phyloP scores from a whole-genome alignment of 1,139 yeast species.

The Casaregolazyma lundiana region DNA sequence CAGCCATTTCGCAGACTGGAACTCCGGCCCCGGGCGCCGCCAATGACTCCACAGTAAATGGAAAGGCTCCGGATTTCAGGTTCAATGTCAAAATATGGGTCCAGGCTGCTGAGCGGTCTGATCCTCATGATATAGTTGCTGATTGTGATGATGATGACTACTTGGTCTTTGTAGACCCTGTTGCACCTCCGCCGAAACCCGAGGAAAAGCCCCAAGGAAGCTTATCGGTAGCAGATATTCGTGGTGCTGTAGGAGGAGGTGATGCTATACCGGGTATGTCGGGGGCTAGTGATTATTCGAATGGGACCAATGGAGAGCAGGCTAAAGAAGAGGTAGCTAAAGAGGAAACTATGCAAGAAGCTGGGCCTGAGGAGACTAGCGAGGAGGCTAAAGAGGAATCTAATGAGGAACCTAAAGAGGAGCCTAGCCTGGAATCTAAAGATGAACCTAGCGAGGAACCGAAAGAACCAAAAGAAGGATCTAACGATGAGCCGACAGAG shows the following conservation, averaged over 20 bases:
- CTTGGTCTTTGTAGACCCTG: constrained; percentile 31
- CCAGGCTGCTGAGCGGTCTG: constrained; percentile 25
- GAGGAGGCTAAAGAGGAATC: no score
- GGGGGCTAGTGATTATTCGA: constrained; percentile 12
- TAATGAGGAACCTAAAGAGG: no score
- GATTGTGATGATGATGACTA: constrained; percentile 42
- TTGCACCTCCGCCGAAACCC: constrained; percentile 15
- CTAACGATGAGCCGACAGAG: no score
- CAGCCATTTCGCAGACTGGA: constrained; percentile 13
- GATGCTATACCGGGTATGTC: constrained; percentile 49
- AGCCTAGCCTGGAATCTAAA: no score
- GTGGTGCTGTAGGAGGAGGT: constrained; percentile 59
- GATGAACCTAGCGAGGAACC: no score
- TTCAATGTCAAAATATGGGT: constrained; percentile 46
- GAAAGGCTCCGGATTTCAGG: constrained; percentile 18
- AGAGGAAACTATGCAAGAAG: background rate
- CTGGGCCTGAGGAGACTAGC: constrained; percentile 1
- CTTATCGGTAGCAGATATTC: constrained; percentile 52
- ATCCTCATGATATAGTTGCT: constrained; percentile 24
- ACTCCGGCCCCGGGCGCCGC: constrained; percentile 17
- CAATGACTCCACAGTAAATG: constrained; percentile 13
- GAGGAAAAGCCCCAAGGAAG: constrained; percentile 28
- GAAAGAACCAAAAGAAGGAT: no score
- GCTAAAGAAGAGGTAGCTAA: constrained; percentile 1
- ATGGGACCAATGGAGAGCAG: constrained; percentile 8